phyloP scores from a whole-genome alignment of 108 stramenopile species.

The Nitzschia inconspicua region DNA sequence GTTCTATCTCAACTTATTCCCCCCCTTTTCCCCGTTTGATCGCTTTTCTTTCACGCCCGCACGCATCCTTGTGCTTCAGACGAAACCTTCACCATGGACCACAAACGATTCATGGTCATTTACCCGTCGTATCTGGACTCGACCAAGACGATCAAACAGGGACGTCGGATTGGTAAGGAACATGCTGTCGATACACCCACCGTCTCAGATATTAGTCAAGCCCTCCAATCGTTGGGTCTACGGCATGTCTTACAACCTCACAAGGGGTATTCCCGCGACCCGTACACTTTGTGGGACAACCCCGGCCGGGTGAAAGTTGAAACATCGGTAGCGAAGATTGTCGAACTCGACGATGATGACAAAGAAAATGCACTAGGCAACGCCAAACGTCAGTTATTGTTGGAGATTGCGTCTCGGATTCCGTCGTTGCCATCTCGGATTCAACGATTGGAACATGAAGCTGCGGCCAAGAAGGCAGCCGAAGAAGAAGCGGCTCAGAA shows the following conservation, averaged over 20 bases:
- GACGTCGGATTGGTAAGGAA: conserved; percentile 62
- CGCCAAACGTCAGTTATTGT: conserved; percentile 42
- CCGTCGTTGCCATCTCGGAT: conserved; percentile 43
- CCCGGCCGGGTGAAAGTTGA: conserved; percentile 63
- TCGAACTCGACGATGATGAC: background rate
- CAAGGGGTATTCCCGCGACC: conserved; percentile 81
- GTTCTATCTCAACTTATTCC: no score
- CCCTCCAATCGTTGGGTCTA: conserved; percentile 55
- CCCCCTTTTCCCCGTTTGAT: background rate
- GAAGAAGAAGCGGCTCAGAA: conserved; percentile 10
- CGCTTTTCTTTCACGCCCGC: background rate
- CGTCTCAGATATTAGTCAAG: conserved; percentile 67
- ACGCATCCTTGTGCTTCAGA: conserved; percentile 20
- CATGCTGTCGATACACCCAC: conserved; percentile 64
- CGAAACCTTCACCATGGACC: conserved; percentile 69
- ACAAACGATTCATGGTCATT: conserved; percentile 46
- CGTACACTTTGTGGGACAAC: conserved; percentile 72
- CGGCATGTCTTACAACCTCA: conserved; percentile 85
- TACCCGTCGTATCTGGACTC: conserved; percentile 85
- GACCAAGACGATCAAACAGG: conserved; percentile 63
- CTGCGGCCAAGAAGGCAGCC: conserved; percentile 4
- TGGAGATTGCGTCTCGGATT: conserved; percentile 54
- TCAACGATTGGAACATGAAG: conserved; percentile 34
- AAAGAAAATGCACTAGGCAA: background rate
- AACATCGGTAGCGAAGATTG: background rate